phyloP scores from a whole-genome alignment of 352 stramenopile species.

The Pythium dissotocum region DNA sequence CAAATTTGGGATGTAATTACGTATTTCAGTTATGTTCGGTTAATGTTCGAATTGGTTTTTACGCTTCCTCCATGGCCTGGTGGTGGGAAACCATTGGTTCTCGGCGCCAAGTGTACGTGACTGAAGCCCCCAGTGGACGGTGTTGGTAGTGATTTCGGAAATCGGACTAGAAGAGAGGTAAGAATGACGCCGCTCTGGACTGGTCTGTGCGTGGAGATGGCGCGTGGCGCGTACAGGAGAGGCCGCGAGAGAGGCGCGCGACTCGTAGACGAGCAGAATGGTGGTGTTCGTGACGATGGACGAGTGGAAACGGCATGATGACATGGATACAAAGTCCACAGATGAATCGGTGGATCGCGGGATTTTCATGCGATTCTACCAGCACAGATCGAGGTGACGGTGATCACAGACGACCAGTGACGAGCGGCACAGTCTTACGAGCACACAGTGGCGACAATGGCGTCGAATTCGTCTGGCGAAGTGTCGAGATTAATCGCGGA shows the following conservation, averaged over 20 bases:
- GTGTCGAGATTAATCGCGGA: neutral
- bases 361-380: neutral
- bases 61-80: slow-evolving; percentile 1
- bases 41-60: slow-evolving; percentile 12
- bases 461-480: neutral
- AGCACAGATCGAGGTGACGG: slow-evolving; percentile 2
- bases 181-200: slow-evolving; percentile 20
- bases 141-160: slow-evolving; percentile 69
- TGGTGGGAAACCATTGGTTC: slow-evolving; percentile 38
- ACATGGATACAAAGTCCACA: neutral
- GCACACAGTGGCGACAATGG: too few relatives aligned
- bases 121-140: slow-evolving; percentile 5
- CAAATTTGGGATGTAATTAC: slow-evolving; percentile 17
- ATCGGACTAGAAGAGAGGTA: slow-evolving; percentile 89
- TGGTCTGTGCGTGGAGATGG: slow-evolving; percentile 6
- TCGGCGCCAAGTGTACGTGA: slow-evolving; percentile 24
- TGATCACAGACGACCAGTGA: neutral
- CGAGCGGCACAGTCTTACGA: too few relatives aligned
- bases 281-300: neutral
- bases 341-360: neutral
- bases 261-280: neutral
- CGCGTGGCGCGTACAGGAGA: slow-evolving; percentile 3
- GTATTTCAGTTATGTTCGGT: neutral
- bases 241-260: neutral
- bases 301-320: neutral